Evolutionary conservation across 192 early-diverging fungal species (phyloP).

Genomic region (Podila epicladia): DNA sequence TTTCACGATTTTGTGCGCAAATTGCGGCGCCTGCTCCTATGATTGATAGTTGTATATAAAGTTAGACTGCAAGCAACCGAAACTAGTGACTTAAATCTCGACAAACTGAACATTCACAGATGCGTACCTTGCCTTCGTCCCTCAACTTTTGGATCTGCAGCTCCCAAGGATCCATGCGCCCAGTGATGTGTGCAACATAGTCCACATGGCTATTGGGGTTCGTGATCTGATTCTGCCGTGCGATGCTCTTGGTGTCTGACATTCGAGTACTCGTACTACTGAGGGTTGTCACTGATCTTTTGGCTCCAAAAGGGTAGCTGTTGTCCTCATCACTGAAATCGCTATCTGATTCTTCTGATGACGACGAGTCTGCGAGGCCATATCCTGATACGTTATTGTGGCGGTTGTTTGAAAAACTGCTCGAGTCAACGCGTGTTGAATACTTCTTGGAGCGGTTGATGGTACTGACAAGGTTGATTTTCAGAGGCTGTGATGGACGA

Average conservation of each 20-base stretch:
- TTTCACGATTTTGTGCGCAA: conserved; percentile 19
- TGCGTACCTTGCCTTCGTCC: conserved; percentile 30
- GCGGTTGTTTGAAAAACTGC: too few relatives aligned
- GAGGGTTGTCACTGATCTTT: background rate
- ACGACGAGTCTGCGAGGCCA: conserved; percentile 22
- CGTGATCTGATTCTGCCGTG: background rate
- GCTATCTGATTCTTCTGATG: conserved; percentile 16
- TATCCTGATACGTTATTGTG: conserved; percentile 5
- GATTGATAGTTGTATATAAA: too few relatives aligned
- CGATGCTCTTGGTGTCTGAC: background rate
- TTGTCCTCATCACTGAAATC: background rate
- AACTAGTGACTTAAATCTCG: too few relatives aligned
- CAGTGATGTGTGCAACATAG: conserved; percentile 46
- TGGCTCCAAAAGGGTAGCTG: background rate
- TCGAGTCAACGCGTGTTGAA: too few relatives aligned
- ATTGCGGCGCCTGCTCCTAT: conserved; percentile 9
- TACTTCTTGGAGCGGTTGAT: conserved; percentile 2
- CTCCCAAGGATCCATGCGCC: conserved; percentile 42
- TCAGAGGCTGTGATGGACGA: background rate
- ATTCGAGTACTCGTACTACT: background rate
- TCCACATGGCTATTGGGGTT: conserved; percentile 4
- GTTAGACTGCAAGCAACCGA: background rate
- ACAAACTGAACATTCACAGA: background rate
- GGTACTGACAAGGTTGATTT: background rate
- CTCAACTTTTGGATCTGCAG: conserved; percentile 24